These are phyloP conservation scores for Nigrospora osmanthi DNA, from an alignment of 2,329 filamentous ascomycete genomes.

Conservation along the genomic window DNA sequence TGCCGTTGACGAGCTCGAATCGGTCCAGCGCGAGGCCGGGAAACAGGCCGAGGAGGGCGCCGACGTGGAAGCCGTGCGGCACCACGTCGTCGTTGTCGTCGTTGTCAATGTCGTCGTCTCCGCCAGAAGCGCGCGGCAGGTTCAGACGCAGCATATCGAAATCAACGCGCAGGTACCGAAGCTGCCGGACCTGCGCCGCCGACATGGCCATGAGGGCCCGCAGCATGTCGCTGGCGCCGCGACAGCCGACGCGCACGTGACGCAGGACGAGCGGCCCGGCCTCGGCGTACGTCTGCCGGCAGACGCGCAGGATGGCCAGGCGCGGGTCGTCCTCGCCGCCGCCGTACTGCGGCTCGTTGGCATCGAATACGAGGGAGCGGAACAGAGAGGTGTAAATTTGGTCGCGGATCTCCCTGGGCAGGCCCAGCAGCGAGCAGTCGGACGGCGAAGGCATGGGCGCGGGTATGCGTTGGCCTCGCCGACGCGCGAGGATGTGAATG, in stretches of 20 bases:
- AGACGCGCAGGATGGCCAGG: not conserved
- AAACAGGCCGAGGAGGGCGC: not conserved
- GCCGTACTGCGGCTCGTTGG: not conserved
- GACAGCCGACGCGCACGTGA: not conserved
- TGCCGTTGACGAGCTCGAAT: not conserved
- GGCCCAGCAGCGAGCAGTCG: not conserved
- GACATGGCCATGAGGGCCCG: not conserved
- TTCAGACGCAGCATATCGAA: not conserved
- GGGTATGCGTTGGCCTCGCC: too few relatives aligned
- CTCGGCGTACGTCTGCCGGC: not conserved
- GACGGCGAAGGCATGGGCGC: not conserved
- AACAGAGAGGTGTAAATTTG: not conserved
- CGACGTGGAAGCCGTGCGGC: not conserved
- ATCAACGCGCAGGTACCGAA: not conserved
- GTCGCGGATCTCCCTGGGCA: not conserved
- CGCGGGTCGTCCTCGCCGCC: not conserved
- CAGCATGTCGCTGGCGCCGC: not conserved
- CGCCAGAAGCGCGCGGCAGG: not conserved
- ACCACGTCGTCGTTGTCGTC: too few relatives aligned
- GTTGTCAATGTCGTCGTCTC: too few relatives aligned
- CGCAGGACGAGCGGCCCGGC: not conserved
- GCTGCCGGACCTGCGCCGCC: not conserved
- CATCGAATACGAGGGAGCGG: not conserved
- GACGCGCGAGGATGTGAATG: too few relatives aligned
- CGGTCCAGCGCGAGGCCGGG: not conserved